Percentiles rank a stretch among this genome's conserved stretches.
Evolutionary conservation across 768 basidiomycete species (phyloP).

Genomic region (Pleurotus ostreatus): DNA sequence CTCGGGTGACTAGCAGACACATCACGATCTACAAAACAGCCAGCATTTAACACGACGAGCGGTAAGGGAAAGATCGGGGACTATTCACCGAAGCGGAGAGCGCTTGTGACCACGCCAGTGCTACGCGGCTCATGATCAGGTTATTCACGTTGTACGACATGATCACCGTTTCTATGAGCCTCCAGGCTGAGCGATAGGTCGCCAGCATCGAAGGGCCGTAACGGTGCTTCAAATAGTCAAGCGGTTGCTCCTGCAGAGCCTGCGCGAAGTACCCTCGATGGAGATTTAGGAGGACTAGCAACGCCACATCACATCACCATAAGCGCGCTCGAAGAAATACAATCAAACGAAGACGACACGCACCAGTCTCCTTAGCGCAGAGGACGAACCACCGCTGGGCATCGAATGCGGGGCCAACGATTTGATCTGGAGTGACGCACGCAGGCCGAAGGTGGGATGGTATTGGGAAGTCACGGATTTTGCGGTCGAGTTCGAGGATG

Average conservation of each 20-base stretch:
- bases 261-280: slow-evolving; percentile 68
- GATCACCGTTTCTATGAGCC: slow-evolving; percentile 48
- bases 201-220: slow-evolving; percentile 71
- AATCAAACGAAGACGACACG: slow-evolving; percentile 9
- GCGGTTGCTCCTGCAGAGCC: slow-evolving; percentile 56
- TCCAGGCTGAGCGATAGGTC: slow-evolving; percentile 68
- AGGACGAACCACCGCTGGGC: slow-evolving; percentile 43
- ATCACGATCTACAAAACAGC: slow-evolving; percentile 44
- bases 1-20: slow-evolving; percentile 49
- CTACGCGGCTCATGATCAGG: slow-evolving; percentile 39
- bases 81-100: slow-evolving; percentile 59
- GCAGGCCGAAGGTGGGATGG: slow-evolving; percentile 42
- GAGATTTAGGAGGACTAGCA: slow-evolving; percentile 54
- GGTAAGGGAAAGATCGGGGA: neutral
- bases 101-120: slow-evolving; percentile 61
- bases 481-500: slow-evolving; percentile 56
- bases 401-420: slow-evolving; percentile 18
- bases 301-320: too few species aligned
- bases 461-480: slow-evolving; percentile 56
- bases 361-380: slow-evolving; percentile 47
- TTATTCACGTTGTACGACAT: slow-evolving; percentile 38
- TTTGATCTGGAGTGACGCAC: slow-evolving; percentile 16
- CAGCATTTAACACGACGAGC: neutral
- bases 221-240: slow-evolving; percentile 54
- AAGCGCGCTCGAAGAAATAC: too few species aligned